These are phyloP conservation scores for Neurospora sp. DNA, from an alignment of 495 filamentous ascomycete species.

Conservation along the genomic window DNA sequence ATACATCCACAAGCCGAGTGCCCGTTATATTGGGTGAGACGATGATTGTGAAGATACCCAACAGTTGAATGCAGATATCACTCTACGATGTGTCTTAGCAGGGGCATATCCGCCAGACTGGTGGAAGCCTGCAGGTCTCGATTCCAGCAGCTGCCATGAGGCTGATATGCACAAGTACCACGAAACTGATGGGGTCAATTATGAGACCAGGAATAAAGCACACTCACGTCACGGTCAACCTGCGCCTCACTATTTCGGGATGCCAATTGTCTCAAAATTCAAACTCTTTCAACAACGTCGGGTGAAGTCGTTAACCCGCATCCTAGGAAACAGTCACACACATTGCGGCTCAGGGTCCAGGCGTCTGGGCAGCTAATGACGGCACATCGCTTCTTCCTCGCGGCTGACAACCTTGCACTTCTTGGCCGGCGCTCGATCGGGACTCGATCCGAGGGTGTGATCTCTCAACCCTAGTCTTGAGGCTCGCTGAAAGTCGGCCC, in stretches of 20 bases:
- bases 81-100: background rate
- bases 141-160: background rate
- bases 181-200: background rate
- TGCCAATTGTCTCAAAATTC: background rate
- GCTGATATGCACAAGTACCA: background rate
- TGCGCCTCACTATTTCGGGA: background rate
- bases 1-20: background rate
- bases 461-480: background rate
- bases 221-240: background rate
- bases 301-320: background rate
- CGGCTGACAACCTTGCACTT: background rate
- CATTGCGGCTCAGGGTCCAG: background rate
- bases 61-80: background rate
- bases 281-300: background rate
- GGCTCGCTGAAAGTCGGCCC: background rate
- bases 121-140: background rate
- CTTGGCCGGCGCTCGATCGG: background rate
- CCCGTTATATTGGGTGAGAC: background rate
- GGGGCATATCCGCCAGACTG: background rate
- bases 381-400: background rate
- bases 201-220: background rate
- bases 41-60: background rate
- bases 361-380: background rate
- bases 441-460: background rate
- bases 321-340: background rate